These are phyloP conservation scores for Begonia masoniana DNA, from an alignment of 306 rosid genomes.

Conservation along the genomic window DNA sequence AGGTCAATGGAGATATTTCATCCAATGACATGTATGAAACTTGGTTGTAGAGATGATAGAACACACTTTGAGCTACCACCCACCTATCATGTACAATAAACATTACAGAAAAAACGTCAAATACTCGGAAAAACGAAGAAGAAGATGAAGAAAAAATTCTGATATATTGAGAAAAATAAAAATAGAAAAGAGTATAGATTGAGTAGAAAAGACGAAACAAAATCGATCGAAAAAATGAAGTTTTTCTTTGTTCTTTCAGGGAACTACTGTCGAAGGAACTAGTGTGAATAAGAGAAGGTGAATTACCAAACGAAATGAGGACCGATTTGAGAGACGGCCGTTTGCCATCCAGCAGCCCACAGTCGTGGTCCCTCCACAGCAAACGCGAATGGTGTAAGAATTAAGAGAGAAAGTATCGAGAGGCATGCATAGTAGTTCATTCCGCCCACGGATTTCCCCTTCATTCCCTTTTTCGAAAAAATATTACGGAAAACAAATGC, in stretches of 20 bases:
- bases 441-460: constrained; percentile 86
- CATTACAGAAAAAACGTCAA: too few species aligned
- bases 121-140: background rate
- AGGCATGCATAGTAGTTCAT: constrained; percentile 91
- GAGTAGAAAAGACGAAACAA: background rate
- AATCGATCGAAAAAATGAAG: background rate
- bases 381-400: constrained; percentile 79
- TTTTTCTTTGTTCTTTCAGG: background rate
- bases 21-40: constrained; percentile 98
- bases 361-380: constrained; percentile 87
- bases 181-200: too few species aligned
- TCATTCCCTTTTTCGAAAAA: constrained; percentile 86
- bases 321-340: constrained; percentile 59
- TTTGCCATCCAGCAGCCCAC: constrained; percentile 83
- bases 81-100: constrained; percentile 38
- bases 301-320: constrained; percentile 69
- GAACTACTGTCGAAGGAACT: too few species aligned
- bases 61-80: constrained; percentile 90
- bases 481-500: constrained; percentile 85
- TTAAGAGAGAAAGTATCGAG: constrained; percentile 58
- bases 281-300: too few species aligned
- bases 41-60: constrained; percentile 93
- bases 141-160: background rate
- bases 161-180: too few species aligned
- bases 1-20: constrained; percentile 91